Evolutionary conservation across 495 filamentous ascomycete species (phyloP).

Genomic region (Penicillium subrubescens): DNA sequence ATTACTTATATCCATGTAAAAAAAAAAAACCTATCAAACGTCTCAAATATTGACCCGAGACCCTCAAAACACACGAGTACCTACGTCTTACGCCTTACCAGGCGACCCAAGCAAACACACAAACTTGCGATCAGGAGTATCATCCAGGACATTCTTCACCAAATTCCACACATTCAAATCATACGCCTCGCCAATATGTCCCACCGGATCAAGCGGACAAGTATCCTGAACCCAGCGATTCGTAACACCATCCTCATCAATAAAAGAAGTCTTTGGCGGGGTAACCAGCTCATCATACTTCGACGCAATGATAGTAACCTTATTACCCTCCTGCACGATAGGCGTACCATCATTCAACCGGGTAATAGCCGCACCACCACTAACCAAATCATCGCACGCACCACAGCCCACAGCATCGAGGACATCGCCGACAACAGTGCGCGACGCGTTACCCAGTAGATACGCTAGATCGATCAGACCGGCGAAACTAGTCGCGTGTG

Average conservation of each 20-base stretch:
- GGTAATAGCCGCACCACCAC: slow-evolving; percentile 40
- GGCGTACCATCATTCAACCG: slow-evolving; percentile 45
- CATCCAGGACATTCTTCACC: slow-evolving; percentile 53
- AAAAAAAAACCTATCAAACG: too few relatives aligned
- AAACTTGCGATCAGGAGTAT: slow-evolving; percentile 37
- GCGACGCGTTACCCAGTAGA: slow-evolving; percentile 39
- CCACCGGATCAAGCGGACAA: slow-evolving; percentile 50
- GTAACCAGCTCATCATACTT: slow-evolving; percentile 52
- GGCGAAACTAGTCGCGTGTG: slow-evolving; percentile 51
- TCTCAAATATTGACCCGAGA: too few relatives aligned
- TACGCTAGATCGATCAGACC: slow-evolving; percentile 51
- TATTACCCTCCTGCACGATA: slow-evolving; percentile 52
- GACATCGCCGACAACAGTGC: slow-evolving; percentile 33
- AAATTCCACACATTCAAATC: slow-evolving; percentile 58
- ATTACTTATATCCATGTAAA: slow-evolving; percentile 11
- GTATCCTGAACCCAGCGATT: slow-evolving; percentile 52
- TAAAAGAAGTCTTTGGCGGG: slow-evolving; percentile 41
- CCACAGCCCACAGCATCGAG: slow-evolving; percentile 45
- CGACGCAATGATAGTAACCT: slow-evolving; percentile 52
- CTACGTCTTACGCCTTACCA: slow-evolving; percentile 37
- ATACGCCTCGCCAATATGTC: slow-evolving; percentile 56
- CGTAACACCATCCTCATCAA: slow-evolving; percentile 48
- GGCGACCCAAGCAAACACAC: slow-evolving; percentile 41
- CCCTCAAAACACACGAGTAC: too few relatives aligned
- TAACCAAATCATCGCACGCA: slow-evolving; percentile 49